Percentiles rank a stretch among this genome's conserved stretches.
Evolutionary conservation across 208 protist genomes (phyloP).

Genomic region (Phytomonas sp.): DNA sequence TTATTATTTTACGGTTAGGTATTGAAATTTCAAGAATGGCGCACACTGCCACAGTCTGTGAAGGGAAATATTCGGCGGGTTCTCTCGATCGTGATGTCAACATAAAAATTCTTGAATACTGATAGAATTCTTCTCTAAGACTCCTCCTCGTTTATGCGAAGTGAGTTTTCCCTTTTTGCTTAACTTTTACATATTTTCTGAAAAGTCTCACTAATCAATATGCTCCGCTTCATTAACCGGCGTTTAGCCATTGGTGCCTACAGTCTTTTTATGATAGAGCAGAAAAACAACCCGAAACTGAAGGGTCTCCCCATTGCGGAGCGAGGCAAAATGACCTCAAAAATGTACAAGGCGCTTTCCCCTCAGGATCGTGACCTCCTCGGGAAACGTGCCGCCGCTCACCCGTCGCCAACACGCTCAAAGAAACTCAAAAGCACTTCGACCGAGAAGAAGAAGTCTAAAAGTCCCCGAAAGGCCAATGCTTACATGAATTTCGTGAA

Average conservation of each 20-base stretch:
- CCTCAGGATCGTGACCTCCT: constrained; percentile 40
- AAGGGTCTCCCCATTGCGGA: constrained; percentile 54
- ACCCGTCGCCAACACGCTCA: constrained; percentile 15
- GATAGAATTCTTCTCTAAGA: neutral
- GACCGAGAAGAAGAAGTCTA: constrained; percentile 22
- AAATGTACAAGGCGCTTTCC: constrained; percentile 69
- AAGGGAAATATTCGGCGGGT: neutral
- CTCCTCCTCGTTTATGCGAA: neutral
- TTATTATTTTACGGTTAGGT: neutral
- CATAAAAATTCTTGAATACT: neutral
- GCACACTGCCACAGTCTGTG: neutral
- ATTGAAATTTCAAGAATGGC: neutral
- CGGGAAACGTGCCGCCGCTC: constrained; percentile 55
- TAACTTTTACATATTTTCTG: neutral
- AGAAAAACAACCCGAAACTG: constrained; percentile 79
- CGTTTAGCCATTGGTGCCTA: constrained; percentile 74
- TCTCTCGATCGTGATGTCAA: neutral
- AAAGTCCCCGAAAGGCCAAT: constrained; percentile 19
- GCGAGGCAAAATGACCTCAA: constrained; percentile 67
- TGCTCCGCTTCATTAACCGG: constrained; percentile 54
- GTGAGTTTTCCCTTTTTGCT: neutral
- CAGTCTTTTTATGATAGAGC: constrained; percentile 79
- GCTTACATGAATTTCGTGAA: constrained; percentile 75
- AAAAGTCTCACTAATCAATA: constrained; percentile 12
- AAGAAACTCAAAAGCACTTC: constrained; percentile 10